phyloP scores from a whole-genome alignment of 1,139 yeast genomes.

The Suhomyces maxii region DNA sequence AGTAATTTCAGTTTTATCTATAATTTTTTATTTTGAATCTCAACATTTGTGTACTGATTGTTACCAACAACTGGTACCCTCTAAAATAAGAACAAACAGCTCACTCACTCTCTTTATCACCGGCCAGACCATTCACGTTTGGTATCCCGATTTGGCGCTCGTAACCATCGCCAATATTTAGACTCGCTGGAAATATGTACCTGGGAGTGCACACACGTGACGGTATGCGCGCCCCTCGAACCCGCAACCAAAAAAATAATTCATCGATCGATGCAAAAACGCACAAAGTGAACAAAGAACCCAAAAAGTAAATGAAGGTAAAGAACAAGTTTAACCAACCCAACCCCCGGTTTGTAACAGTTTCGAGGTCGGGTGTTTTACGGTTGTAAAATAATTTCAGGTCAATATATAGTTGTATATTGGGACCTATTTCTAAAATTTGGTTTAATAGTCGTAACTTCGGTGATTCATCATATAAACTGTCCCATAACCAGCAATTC shows the following conservation, averaged over 20 bases:
- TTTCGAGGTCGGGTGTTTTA: conserved; percentile 5
- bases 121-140: too few relatives aligned
- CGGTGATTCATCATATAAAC: not conserved
- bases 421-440: conserved; percentile 3
- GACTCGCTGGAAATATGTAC: conserved; percentile 6
- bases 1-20: too few relatives aligned
- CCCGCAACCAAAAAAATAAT: conserved; percentile 4
- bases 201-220: conserved; percentile 4
- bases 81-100: too few relatives aligned
- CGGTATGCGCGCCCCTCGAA: not conserved
- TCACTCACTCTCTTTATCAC: too few relatives aligned
- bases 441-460: too few relatives aligned
- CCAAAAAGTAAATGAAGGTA: conserved; percentile 9
- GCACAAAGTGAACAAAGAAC: conserved; percentile 10
- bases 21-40: too few relatives aligned
- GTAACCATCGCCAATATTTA: not conserved
- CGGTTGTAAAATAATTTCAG: conserved; percentile 1
- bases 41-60: too few relatives aligned
- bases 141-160: not conserved
- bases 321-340: conserved; percentile 12
- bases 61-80: too few relatives aligned
- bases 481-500: not conserved
- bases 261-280: conserved; percentile 6
- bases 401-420: conserved; percentile 8
- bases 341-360: conserved; percentile 3